Percentiles rank a stretch among this genome's conserved stretches.
Conservation (phyloP, 1,284 basidiomycete genomes). For the Serendipita sp. region DNA sequence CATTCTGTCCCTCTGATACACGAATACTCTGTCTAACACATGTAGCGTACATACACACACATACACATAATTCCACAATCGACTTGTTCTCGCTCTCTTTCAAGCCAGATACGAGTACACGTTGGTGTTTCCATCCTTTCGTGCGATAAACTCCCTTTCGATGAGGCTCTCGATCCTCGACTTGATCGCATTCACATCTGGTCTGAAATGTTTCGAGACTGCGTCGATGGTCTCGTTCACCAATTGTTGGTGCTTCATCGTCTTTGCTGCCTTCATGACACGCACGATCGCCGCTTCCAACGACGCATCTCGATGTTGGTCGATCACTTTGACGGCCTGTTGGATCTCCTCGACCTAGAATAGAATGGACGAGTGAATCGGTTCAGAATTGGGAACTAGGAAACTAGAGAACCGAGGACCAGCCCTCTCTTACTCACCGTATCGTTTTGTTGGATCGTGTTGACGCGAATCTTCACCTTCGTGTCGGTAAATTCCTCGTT, state of each 20-base stretch:
- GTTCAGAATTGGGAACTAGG: neutral
- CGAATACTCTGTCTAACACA: slow-evolving; percentile 24
- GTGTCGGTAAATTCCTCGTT: slow-evolving; percentile 77
- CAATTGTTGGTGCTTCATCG: slow-evolving; percentile 61
- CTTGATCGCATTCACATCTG: slow-evolving; percentile 67
- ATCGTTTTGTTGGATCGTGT: slow-evolving; percentile 89
- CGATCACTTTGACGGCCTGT: slow-evolving; percentile 70
- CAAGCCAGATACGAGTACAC: slow-evolving; percentile 29
- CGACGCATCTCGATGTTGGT: slow-evolving; percentile 72
- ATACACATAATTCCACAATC: no score
- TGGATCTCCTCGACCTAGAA: slow-evolving; percentile 57
- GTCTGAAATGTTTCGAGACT: slow-evolving; percentile 66
- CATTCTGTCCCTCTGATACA: slow-evolving; percentile 36
- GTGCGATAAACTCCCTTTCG: slow-evolving; percentile 40
- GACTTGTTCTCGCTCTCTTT: neutral
- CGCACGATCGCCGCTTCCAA: slow-evolving; percentile 90
- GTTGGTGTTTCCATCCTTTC: slow-evolving; percentile 24
- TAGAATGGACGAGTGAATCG: no score
- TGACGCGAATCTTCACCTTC: slow-evolving; percentile 76
- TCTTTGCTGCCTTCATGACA: slow-evolving; percentile 86
- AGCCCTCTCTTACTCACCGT: slow-evolving; percentile 36
- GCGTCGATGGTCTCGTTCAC: slow-evolving; percentile 66
- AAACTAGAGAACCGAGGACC: neutral
- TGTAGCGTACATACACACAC: slow-evolving; percentile 22
- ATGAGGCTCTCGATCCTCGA: slow-evolving; percentile 68